These are phyloP conservation scores for Bretziella fagacearum DNA, from an alignment of 2,329 filamentous ascomycete genomes.

Conservation along the genomic window DNA sequence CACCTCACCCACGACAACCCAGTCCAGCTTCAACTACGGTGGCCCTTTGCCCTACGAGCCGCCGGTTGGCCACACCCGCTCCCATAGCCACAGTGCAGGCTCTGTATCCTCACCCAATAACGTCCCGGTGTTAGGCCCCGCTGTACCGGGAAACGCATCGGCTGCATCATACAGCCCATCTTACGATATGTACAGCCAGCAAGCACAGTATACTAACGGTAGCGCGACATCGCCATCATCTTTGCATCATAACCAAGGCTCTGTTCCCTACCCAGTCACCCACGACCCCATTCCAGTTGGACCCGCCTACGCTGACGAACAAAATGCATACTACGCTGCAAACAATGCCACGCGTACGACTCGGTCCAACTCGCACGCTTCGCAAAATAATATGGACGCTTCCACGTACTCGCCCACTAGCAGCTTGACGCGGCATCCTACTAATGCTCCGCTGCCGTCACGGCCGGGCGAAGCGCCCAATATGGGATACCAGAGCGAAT, in stretches of 20 bases:
- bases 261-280: background rate
- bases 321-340: conserved; percentile 20
- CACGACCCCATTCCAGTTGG: conserved; percentile 27
- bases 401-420: conserved; percentile 23
- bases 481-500: conserved; percentile 18
- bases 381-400: conserved; percentile 22
- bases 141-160: background rate
- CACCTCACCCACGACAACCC: conserved; percentile 5
- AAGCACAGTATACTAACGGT: background rate
- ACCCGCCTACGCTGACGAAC: conserved; percentile 29
- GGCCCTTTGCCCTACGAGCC: background rate
- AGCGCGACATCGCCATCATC: background rate
- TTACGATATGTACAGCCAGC: conserved; percentile 1
- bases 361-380: conserved; percentile 34
- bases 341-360: conserved; percentile 27
- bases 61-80: conserved; percentile 1
- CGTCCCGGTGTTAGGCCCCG: conserved; percentile 5
- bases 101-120: conserved; percentile 1
- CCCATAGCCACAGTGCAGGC: conserved; percentile 6
- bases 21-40: conserved; percentile 1
- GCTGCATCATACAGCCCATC: conserved; percentile 7
- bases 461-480: conserved; percentile 27
- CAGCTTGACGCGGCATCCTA: conserved; percentile 31
- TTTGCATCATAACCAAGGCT: background rate
- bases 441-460: conserved; percentile 41